Conservation (phyloP, 805 yeast species). For the Pichia scutulata region DNA sequence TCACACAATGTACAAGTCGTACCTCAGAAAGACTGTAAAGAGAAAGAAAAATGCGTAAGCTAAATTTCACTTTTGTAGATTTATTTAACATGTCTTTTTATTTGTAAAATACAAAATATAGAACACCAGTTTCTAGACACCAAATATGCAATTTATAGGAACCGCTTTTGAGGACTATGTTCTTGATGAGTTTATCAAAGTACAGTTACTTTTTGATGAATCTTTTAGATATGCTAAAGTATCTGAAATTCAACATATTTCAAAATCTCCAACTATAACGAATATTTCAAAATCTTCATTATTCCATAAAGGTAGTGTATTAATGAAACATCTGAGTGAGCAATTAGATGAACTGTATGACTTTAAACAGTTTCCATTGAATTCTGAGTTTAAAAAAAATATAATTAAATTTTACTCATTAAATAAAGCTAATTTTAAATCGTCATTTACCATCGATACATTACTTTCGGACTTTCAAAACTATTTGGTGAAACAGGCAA, state of each 20-base stretch:
- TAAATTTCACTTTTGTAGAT: neutral
- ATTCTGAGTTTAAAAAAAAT: conserved; percentile 12
- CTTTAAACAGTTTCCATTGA: conserved; percentile 12
- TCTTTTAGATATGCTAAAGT: conserved; percentile 16
- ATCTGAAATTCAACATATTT: conserved; percentile 14
- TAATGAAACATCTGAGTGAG: conserved; percentile 19
- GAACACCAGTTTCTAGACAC: neutral
- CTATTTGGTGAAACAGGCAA: neutral
- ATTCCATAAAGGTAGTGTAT: conserved; percentile 11
- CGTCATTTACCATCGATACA: conserved; percentile 9
- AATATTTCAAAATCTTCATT: neutral
- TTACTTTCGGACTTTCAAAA: neutral
- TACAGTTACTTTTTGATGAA: conserved; percentile 22
- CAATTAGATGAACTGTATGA: conserved; percentile 12
- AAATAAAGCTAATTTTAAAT: conserved; percentile 13
- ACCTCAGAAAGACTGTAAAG: neutral
- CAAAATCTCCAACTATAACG: conserved; percentile 12
- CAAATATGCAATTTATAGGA: conserved; percentile 6
- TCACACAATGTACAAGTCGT: neutral
- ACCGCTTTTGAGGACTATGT: conserved; percentile 13
- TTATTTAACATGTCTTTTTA: neutral
- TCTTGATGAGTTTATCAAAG: conserved; percentile 21
- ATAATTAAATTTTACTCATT: conserved; percentile 11
- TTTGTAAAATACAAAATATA: neutral
- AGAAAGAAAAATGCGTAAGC: neutral